Evolutionary conservation across 345 rosid genomes (phyloP).

Genomic region (Mangifera indica): DNA sequence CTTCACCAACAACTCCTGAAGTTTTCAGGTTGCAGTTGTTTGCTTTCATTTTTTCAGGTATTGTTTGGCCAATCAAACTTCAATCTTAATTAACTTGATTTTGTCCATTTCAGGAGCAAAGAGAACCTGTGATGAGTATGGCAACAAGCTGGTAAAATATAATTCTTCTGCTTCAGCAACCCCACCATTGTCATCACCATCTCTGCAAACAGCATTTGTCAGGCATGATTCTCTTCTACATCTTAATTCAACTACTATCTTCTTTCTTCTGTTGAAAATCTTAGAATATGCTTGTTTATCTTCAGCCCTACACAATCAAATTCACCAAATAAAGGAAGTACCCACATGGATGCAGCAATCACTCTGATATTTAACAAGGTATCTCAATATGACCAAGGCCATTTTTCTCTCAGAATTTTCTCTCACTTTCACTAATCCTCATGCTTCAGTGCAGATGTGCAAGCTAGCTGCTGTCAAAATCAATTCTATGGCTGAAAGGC

Average conservation of each 20-base stretch:
- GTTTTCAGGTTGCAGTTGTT: conserved; percentile 38
- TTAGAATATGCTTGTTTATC: conserved; percentile 8
- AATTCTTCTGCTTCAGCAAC: conserved; percentile 65
- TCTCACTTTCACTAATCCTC: conserved; percentile 27
- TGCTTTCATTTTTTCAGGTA: neutral
- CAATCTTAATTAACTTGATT: neutral
- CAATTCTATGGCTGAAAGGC: conserved; percentile 70
- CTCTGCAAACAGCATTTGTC: conserved; percentile 71
- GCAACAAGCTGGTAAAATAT: conserved; percentile 71
- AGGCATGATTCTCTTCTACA: conserved; percentile 39
- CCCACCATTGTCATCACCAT: conserved; percentile 30
- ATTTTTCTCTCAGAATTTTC: neutral
- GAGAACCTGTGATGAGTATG: conserved; percentile 48
- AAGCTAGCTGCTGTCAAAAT: conserved; percentile 81
- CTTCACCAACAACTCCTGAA: conserved; percentile 39
- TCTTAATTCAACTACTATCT: conserved; percentile 1
- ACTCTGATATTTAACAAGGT: conserved; percentile 80
- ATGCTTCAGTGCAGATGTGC: conserved; percentile 50
- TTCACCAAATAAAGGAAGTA: conserved; percentile 85
- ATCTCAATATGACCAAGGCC: neutral
- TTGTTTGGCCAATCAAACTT: neutral
- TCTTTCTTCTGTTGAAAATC: conserved; percentile 6
- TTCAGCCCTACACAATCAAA: conserved; percentile 86
- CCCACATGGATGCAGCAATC: conserved; percentile 86
- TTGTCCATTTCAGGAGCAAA: conserved; percentile 43